Evolutionary conservation across 768 basidiomycete genomes (phyloP).

Genomic region (Tricholoma hemisulphureum): DNA sequence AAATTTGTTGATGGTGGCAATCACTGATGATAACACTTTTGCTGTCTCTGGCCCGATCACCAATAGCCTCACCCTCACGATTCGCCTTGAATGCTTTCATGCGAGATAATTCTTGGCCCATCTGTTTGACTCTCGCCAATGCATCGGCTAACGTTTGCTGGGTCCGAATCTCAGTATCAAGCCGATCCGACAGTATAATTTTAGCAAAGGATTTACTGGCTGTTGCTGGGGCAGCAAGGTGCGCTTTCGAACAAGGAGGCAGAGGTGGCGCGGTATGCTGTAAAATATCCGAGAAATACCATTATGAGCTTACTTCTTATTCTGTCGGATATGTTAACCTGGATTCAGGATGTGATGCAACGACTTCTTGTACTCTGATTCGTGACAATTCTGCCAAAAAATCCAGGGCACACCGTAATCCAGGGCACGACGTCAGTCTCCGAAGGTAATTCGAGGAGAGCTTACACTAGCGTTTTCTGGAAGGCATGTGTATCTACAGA

Average conservation of each 20-base stretch:
- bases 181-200: slow-evolving; percentile 17
- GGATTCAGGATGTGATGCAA: not conserved
- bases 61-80: not conserved
- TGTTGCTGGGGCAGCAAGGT: not conserved
- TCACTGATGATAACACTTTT: not conserved
- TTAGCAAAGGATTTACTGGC: slow-evolving; percentile 4
- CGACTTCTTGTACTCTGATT: slow-evolving; percentile 12
- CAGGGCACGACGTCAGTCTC: not conserved
- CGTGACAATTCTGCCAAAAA: slow-evolving; percentile 29
- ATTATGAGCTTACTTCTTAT: not conserved
- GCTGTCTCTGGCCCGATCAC: not conserved
- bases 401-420: slow-evolving; percentile 19
- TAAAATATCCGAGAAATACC: not conserved
- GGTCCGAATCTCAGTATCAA: slow-evolving; percentile 24
- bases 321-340: not conserved
- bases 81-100: slow-evolving; percentile 3
- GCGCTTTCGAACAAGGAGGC: slow-evolving; percentile 11
- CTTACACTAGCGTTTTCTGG: slow-evolving; percentile 16
- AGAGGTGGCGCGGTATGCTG: slow-evolving; percentile 5
- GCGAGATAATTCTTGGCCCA: slow-evolving; percentile 1
- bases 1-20: not conserved
- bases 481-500: slow-evolving; percentile 50
- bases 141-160: slow-evolving; percentile 25
- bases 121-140: slow-evolving; percentile 13
- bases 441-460: slow-evolving; percentile 7